A percentile compares a stretch with the other conserved stretches of the same genome.
These are phyloP conservation scores for Elongisporangium undulatum DNA, from an alignment of 352 stramenopile genomes.

Conservation along the genomic window DNA sequence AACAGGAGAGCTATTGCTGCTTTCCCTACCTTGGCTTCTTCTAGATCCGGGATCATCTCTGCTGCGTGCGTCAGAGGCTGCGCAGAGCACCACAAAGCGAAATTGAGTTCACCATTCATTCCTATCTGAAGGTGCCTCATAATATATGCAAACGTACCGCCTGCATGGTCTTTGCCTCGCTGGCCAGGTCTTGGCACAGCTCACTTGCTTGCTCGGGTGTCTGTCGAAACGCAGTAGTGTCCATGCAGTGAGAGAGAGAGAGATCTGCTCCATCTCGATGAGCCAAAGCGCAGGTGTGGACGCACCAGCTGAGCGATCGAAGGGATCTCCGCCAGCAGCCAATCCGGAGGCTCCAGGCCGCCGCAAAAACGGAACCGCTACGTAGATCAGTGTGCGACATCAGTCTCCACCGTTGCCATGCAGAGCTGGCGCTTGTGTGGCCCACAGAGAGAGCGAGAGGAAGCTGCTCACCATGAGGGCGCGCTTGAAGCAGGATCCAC, in stretches of 20 bases:
- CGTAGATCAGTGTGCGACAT: neutral
- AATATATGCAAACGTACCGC: neutral
- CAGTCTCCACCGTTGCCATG: neutral
- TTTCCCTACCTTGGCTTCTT: slow-evolving; percentile 17
- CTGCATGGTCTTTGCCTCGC: neutral
- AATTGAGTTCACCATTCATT: too few species aligned
- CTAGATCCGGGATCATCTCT: slow-evolving; percentile 8
- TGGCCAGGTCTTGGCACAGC: neutral
- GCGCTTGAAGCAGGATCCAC: neutral
- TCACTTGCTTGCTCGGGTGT: neutral
- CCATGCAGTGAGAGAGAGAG: neutral
- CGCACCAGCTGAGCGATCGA: slow-evolving; percentile 20
- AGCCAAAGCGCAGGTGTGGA: neutral
- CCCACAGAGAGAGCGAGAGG: neutral
- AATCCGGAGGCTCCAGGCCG: slow-evolving; percentile 59
- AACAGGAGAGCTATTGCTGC: neutral
- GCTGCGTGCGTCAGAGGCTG: slow-evolving; percentile 8
- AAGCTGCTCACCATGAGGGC: neutral
- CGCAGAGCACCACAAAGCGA: neutral
- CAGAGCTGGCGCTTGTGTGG: neutral
- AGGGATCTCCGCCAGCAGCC: slow-evolving; percentile 45
- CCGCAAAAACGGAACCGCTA: slow-evolving; percentile 53
- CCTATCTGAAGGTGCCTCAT: too few species aligned
- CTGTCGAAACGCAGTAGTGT: neutral
- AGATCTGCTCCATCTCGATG: neutral